Base-by-base conservation (phyloP, 768 basidiomycete genomes). In the Serendipita vermifera region DNA sequence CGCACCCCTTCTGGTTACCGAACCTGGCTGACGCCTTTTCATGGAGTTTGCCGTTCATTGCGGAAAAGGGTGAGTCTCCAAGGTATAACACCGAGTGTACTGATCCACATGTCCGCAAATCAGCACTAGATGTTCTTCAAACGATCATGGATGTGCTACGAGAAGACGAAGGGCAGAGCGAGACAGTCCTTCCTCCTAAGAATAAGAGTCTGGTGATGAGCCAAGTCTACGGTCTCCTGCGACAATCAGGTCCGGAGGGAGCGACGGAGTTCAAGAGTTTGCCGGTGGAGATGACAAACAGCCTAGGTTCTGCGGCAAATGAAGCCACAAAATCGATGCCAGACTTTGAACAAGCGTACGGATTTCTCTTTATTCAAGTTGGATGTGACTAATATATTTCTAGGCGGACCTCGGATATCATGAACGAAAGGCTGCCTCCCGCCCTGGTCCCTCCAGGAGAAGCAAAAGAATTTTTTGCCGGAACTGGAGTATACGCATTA, bases 1-100 rank as follows among this genome's bases (percentile, higher is more conserved):
- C 41, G 11, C 41, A 43, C 26, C 41, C 41, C 9, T 43, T 43
- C 20, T 94, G 91, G 89, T 68, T 98, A 29, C 93, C 93, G 0
- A 96, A 96, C 71, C 94, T 96, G 63, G 93, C 94, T 80, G 89
- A 98, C 65, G 92, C 90, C 31, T 98, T 98, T 66, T 93, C 93
- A 9, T 98, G 93, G 94, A 88, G 85, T 75, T 68, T 98, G 56
- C 94, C 94, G 0, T 98, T 97, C 66, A 92, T 98, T 3, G 92
- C 92, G 54, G 83, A 89, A 61, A 98, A 98, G 73, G 96, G 93
- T 93, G 59, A 57, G 87, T 72, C 26, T 43, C n/a, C n/a, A n/a
- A n/a, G n/a, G n/a, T n/a, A n/a, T n/a, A n/a, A n/a, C n/a, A n/a
- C n/a, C n/a, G n/a, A n/a, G n/a, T n/a, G n/a, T n/a, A n/a, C n/a